A percentile compares a stretch with the other conserved stretches of the same genome.
Conservation (phyloP, 805 yeast genomes). For the Gaillardinia entomophila region DNA sequence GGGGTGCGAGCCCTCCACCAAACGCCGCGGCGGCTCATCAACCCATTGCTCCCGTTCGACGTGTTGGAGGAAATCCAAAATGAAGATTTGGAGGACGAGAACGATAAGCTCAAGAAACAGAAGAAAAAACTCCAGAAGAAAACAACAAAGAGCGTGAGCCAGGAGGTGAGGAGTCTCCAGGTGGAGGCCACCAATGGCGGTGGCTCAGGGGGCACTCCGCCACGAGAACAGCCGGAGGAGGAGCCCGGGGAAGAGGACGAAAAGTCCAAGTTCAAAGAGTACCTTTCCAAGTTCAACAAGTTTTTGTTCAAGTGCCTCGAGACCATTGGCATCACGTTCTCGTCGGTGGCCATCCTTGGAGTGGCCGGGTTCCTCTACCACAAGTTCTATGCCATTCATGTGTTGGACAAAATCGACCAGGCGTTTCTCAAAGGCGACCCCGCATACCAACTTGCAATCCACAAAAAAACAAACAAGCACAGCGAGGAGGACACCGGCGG, state of each 20-base stretch:
- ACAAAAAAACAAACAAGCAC: slow-evolving; percentile 34
- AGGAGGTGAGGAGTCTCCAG: slow-evolving; percentile 4
- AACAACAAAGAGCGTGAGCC: slow-evolving; percentile 1
- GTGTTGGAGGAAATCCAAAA: slow-evolving; percentile 30
- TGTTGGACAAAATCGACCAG: slow-evolving; percentile 53
- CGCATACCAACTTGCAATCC: slow-evolving; percentile 54
- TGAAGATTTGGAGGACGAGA: slow-evolving; percentile 24
- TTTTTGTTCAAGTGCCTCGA: slow-evolving; percentile 47
- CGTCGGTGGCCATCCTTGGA: slow-evolving; percentile 63
- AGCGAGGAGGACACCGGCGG: slow-evolving; percentile 8
- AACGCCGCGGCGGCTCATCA: slow-evolving; percentile 10
- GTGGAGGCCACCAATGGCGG: slow-evolving; percentile 6
- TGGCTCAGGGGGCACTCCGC: slow-evolving; percentile 4
- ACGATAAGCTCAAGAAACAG: slow-evolving; percentile 21
- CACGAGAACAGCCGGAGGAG: slow-evolving; percentile 3
- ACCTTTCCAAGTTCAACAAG: slow-evolving; percentile 11
- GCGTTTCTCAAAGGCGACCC: slow-evolving; percentile 70
- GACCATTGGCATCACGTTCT: slow-evolving; percentile 65
- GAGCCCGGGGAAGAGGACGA: slow-evolving; percentile 10
- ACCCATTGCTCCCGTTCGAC: slow-evolving; percentile 39
- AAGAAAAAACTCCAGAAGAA: slow-evolving; percentile 19
- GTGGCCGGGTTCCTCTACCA: slow-evolving; percentile 72
- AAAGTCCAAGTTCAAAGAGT: slow-evolving; percentile 13
- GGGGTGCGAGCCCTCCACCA: neutral
- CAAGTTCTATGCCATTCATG: slow-evolving; percentile 51